phyloP scores from a whole-genome alignment of 1,284 basidiomycete species.

The Amylostereum chailletii region DNA sequence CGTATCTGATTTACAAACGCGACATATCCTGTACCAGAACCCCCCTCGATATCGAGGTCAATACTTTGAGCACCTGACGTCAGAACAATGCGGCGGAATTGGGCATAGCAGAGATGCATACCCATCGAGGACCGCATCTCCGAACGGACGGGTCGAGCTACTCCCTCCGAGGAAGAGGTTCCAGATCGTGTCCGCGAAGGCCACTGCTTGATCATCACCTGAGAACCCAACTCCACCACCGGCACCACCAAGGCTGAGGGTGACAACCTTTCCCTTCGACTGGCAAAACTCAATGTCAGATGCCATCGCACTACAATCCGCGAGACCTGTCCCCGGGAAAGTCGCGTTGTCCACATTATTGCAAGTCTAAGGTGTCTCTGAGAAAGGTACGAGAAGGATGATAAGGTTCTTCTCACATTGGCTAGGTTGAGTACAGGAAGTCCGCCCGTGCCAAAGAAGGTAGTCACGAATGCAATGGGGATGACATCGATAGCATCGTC shows the following conservation, averaged over 20 bases:
- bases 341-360: conserved; percentile 44
- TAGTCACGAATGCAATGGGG: conserved; percentile 52
- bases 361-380: conserved; percentile 33
- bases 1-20: conserved; percentile 53
- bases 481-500: conserved; percentile 56
- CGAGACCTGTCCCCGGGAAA: conserved; percentile 48
- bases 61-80: conserved; percentile 28
- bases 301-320: conserved; percentile 45
- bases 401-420: conserved; percentile 30
- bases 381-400: not conserved
- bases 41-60: conserved; percentile 61
- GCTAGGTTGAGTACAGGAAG: conserved; percentile 53
- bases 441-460: conserved; percentile 43
- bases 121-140: conserved; percentile 56
- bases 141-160: conserved; percentile 53
- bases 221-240: conserved; percentile 39
- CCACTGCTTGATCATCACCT: conserved; percentile 40
- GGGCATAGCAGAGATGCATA: conserved; percentile 18
- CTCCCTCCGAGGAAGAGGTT: conserved; percentile 52
- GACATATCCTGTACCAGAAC: conserved; percentile 43
- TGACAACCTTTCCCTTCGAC: conserved; percentile 53
- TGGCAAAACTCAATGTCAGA: conserved; percentile 51
- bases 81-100: not conserved
- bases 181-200: conserved; percentile 56
- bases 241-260: conserved; percentile 26